Evolutionary conservation across 2,329 filamentous ascomycete species (phyloP), one percentile per base, ranked within the genome.

Genomic region (Exophiala mesophila): DNA sequence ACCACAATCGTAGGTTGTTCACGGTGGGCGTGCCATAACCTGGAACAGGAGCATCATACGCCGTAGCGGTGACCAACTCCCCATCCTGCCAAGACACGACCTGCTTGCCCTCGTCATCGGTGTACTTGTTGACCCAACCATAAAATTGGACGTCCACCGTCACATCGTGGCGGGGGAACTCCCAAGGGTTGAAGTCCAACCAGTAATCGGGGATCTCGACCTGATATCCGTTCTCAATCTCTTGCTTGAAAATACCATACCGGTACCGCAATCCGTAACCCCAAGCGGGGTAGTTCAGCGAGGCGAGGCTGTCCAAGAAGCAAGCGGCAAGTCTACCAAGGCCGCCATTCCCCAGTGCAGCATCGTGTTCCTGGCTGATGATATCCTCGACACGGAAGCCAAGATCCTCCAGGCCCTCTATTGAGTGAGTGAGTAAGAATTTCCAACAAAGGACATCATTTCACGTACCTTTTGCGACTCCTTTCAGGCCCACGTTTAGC

Each of bases 161-260:
- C 49, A 98, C 85, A 62, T 98, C 92, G 64, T 96, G 88, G 54
- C 92, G 78, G 30, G 89, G 88, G 59, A 97, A 98, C 63, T 98
- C 92, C 92, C 92, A 98, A 1, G 92, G 92, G 67, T 98, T 98
- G 68, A 97, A 96, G 63, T 97, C 92, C 40, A 98, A 79, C 92
- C 92, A 98, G 69, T 98, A 97, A 64, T 98, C 92, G 15, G 92
- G 92, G 45, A 97, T 85, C 62, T 98, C 92, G 52, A 98, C 88
- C 67, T 98, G 92, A 64, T 96, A 98, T 44, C 92, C 92, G 59
- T 97, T 85, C 47, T 96, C 82, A 57, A 98, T 97, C 71, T 97
- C 92, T 71, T 98, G 92, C 72, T 97, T 97, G 80, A 98, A 98
- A 64, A 98, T 98, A 62, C 86, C 86, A 63, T 97, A 97, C 64